Percentiles rank a stretch among this genome's conserved stretches.
phyloP scores from a whole-genome alignment of 2,329 filamentous ascomycete species.

The Rutstroemia sydowiana region DNA sequence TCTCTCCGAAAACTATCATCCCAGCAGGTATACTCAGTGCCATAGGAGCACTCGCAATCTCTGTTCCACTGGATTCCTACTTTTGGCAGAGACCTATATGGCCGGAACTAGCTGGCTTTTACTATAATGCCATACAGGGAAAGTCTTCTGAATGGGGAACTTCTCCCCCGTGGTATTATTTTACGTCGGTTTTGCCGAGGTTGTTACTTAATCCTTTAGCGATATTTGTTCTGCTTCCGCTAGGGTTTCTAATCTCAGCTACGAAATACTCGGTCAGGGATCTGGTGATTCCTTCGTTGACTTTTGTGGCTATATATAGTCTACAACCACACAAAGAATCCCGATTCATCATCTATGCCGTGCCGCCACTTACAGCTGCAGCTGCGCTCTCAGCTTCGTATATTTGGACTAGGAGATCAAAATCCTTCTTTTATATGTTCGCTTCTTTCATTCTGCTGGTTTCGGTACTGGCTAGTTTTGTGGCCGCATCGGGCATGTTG shows the following conservation, averaged over 20 bases:
- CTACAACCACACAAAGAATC: constrained; percentile 92
- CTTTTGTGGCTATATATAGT: constrained; percentile 76
- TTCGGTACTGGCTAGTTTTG: constrained; percentile 54
- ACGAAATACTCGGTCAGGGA: constrained; percentile 38
- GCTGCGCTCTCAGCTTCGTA: constrained; percentile 67
- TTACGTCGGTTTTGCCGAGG: constrained; percentile 70
- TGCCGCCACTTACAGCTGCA: constrained; percentile 72
- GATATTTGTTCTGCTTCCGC: constrained; percentile 43
- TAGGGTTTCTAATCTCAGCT: constrained; percentile 42
- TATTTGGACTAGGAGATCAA: constrained; percentile 58
- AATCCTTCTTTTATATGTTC: constrained; percentile 48
- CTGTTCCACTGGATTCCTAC: constrained; percentile 77
- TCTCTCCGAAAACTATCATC: constrained; percentile 51
- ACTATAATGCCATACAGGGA: constrained; percentile 82
- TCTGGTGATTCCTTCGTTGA: constrained; percentile 57
- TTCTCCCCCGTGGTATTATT: constrained; percentile 81
- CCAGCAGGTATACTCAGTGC: constrained; percentile 59
- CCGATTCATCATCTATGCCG: constrained; percentile 84
- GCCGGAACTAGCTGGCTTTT: constrained; percentile 85
- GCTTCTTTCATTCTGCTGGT: constrained; percentile 47
- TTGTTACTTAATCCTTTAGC: constrained; percentile 75
- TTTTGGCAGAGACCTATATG: constrained; percentile 87
- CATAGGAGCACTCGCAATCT: constrained; percentile 57
- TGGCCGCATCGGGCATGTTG: constrained; percentile 59
- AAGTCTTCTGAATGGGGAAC: constrained; percentile 83